Evolutionary conservation across 1,139 yeast species (phyloP), one percentile per base, ranked within the genome.

Genomic region (Pichia sp.): DNA sequence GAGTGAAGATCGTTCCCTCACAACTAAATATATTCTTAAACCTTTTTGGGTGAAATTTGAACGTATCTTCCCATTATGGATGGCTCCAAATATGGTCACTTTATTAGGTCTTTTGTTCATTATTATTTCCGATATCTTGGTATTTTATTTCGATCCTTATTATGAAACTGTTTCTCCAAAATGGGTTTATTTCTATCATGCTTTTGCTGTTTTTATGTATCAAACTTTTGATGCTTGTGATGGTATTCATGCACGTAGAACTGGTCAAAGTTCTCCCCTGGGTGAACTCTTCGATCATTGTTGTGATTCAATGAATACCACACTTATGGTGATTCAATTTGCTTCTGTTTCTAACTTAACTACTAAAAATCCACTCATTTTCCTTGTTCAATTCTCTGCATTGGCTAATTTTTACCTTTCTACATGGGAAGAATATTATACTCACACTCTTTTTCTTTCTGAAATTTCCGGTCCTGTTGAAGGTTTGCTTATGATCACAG

Each of bases 161-260:
- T 70, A 84, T 46, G 66, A 76, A 40, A 57, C 66, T 37, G 69
- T 69, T 2, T 70, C 76, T 21, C 96, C 97, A n/a, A 61, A 74
- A 35, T 87, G 95, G 95, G 75, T 84, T 29, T 87, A 85, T 60
- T 74, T 76, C 53, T 70, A 84, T 40, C 86, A 85, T 59, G 96
- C 94, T 0, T 60, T 84, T 52, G 94, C 95, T 2, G 66, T 89
- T 50, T 88, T 89, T 59, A 67, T 88, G 72, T 89, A 89, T 61
- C 97, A 89, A 59, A 89, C 97, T 0, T 88, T 89, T 61, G 97
- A 89, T 64, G 96, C 96, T 2, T 85, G 95, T 62, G 97, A 89
- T 62, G 97, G 97, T 10, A 76, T 83, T 51, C 97, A 89, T 61
- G 97, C 97, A 14, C 70, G 93, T 51, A 61, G 91, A 55, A 89